Base-by-base conservation (phyloP, 2,329 filamentous ascomycete genomes). In the Aspergillus fumigatiaffinis region DNA sequence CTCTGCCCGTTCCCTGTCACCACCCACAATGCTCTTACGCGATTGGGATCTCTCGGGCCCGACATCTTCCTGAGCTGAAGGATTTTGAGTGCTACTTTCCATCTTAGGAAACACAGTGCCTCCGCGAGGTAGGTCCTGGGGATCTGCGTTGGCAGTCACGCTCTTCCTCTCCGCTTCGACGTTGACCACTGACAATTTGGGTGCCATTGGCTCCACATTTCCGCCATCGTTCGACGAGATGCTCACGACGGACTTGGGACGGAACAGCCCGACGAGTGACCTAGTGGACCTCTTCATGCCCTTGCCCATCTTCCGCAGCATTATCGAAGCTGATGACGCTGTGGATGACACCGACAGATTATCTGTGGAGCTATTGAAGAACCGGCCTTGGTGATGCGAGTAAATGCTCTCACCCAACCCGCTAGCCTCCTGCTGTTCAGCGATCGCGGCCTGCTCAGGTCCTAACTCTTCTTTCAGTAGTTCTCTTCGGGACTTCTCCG, bases 351-450 rank as follows among this genome's bases (percentile, higher is more conserved):
- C 76, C 4, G 78, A 80, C 48, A 99, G 77, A 65, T 97, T 97
- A 75, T 99, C 94, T 0, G 91, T 97, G 4, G 94, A 99, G 14
- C 91, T 89, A 17, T 87, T 85, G 71, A 97, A 97, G 62, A 93
- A 84, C 62, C 89, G 88, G 57, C 89, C 89, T 69, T 90, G 86
- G 14, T 91, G 90, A 51, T 70, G 65, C 25, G 89, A 90, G 72
- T 99, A 99, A 65, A 99, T 99, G 71, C 87, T 94, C 70, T 89
- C 92, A 58, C 94, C 94, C 61, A 99, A 87, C 21, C 94, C 94
- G 58, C 86, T 88, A 60, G 90, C 93, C 77, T 99, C 94, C 74
- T 99, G 94, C 71, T 90, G 89, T 71, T 91, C 86, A 35, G 91
- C 93, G 72, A 99, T 97, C 46, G 91, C 89, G 28, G 87, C 90